Evolutionary conservation across 371 early-diverging fungal genomes (phyloP).

Genomic region (Haplosporangium sp.): DNA sequence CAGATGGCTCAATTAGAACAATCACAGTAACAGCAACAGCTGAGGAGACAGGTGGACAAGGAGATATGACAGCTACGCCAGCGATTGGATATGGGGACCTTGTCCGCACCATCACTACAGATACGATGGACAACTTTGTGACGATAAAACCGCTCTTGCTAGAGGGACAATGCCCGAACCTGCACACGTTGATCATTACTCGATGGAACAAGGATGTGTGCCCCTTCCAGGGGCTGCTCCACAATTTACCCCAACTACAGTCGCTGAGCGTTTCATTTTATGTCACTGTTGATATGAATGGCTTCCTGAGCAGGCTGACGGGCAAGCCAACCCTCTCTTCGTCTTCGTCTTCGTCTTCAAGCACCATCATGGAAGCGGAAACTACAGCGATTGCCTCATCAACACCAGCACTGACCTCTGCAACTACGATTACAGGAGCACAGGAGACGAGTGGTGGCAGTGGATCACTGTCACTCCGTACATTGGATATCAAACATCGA

Average conservation of each 20-base stretch:
- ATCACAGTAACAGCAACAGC: background rate
- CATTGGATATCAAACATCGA: conserved; percentile 29
- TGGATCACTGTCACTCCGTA: conserved; percentile 9
- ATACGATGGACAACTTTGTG: conserved; percentile 40
- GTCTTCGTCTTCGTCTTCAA: background rate
- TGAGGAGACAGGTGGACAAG: too few relatives aligned
- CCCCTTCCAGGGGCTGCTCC: conserved; percentile 10
- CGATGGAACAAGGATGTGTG: conserved; percentile 32
- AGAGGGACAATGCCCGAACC: conserved; percentile 22
- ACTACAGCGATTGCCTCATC: background rate
- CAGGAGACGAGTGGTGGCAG: background rate
- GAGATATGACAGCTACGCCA: background rate
- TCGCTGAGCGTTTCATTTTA: conserved; percentile 35
- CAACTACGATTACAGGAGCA: background rate
- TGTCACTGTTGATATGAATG: conserved; percentile 26
- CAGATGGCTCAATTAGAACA: background rate
- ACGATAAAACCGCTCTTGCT: conserved; percentile 15
- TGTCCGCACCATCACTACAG: conserved; percentile 27
- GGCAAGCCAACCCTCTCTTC: background rate
- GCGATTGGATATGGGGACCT: conserved; percentile 20
- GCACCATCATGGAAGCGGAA: background rate
- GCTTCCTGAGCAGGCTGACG: conserved; percentile 14
- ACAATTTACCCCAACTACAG: conserved; percentile 10
- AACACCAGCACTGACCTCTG: background rate
- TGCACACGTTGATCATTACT: conserved; percentile 21